Conservation (phyloP, 1,284 basidiomycete genomes). For the Rhodotorula sp. region DNA sequence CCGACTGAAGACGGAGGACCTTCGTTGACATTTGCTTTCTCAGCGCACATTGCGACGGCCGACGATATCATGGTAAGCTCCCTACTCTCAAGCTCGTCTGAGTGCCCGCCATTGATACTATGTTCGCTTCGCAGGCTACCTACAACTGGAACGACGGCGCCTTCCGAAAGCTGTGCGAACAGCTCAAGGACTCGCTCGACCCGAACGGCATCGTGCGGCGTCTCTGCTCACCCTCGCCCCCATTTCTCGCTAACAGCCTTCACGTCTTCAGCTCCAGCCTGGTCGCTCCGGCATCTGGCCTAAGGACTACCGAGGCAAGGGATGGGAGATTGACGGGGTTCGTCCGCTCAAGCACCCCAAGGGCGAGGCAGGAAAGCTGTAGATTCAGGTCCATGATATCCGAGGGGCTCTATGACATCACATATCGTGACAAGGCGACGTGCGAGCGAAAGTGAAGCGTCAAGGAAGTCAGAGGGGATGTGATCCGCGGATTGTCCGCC, state of each 20-base stretch:
- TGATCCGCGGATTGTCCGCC: background rate
- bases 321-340: conserved; percentile 19
- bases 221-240: no score
- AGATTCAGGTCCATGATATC: background rate
- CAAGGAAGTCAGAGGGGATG: background rate
- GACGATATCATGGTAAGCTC: conserved; percentile 37
- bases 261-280: conserved; percentile 14
- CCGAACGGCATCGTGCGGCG: conserved; percentile 44
- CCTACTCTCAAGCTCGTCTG: no score
- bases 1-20: no score
- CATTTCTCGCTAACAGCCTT: background rate
- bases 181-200: conserved; percentile 46
- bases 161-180: conserved; percentile 40
- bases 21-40: background rate
- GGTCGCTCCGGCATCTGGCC: conserved; percentile 44
- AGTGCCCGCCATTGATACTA: background rate
- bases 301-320: conserved; percentile 29
- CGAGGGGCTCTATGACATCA: no score
- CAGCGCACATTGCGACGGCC: conserved; percentile 35
- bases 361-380: conserved; percentile 2
- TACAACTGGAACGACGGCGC: conserved; percentile 41
- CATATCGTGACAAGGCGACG: no score
- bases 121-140: background rate
- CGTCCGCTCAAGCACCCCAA: conserved; percentile 9
- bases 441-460: no score